phyloP scores from a whole-genome alignment of 176 grass and related monocot genomes.

The Raddia distichophylla region DNA sequence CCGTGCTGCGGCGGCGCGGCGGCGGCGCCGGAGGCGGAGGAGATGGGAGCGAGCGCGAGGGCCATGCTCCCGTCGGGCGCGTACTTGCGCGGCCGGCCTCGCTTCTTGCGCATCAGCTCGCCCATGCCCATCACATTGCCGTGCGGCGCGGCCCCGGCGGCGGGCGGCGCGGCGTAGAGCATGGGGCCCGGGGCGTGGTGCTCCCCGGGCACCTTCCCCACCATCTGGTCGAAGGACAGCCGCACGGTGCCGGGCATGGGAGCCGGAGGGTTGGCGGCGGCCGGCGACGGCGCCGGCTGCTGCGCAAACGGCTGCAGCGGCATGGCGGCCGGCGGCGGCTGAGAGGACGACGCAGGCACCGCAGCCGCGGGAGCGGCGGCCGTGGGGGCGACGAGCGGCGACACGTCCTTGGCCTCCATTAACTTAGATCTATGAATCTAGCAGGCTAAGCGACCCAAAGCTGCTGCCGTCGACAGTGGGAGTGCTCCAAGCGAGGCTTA shows the following conservation, averaged over 20 bases:
- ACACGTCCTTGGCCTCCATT: conserved; percentile 66
- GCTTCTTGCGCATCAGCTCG: conserved; percentile 85
- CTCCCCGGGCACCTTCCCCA: conserved; percentile 38
- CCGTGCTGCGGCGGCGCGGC: conserved; percentile 3
- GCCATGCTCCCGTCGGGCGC: conserved; percentile 87
- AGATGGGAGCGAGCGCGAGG: conserved; percentile 72
- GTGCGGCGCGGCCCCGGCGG: neutral
- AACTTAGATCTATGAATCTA: conserved; percentile 43
- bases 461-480: neutral
- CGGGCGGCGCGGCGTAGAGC: conserved; percentile 45
- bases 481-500: conserved; percentile 17
- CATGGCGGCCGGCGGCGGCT: conserved; percentile 30
- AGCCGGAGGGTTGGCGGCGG: neutral
- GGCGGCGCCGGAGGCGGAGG: conserved; percentile 49
- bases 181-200: conserved; percentile 37
- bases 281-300: neutral
- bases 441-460: neutral
- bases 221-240: conserved; percentile 64
- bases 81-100: conserved; percentile 95
- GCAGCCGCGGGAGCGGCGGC: neutral
- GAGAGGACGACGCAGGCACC: conserved; percentile 15
- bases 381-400: conserved; percentile 41
- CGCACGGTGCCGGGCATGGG: conserved; percentile 49
- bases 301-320: conserved; percentile 30
- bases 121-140: conserved; percentile 60